Evolutionary conservation across 2,329 filamentous ascomycete species (phyloP).

Genomic region (Diatrype stigma): DNA sequence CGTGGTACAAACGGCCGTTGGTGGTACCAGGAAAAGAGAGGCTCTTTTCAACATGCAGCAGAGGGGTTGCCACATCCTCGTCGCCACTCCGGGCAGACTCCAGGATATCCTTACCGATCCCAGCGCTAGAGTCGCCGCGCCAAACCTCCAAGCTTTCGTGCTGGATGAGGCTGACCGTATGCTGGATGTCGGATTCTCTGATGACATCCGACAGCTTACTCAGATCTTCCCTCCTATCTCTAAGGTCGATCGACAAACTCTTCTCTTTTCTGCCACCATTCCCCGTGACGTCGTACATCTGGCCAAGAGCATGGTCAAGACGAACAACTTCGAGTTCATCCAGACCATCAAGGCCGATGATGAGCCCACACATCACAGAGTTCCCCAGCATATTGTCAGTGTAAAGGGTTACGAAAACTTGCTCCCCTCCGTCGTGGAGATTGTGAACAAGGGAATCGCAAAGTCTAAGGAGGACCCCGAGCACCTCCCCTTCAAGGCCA

Average conservation of each 20-base stretch:
- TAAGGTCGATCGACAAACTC: constrained; percentile 73
- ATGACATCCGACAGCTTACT: constrained; percentile 61
- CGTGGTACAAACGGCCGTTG: constrained; percentile 72
- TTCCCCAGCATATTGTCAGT: constrained; percentile 74
- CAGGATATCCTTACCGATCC: constrained; percentile 73
- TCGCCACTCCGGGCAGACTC: constrained; percentile 86
- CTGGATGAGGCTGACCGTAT: constrained; percentile 98
- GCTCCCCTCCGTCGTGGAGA: constrained; percentile 72
- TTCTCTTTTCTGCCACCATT: constrained; percentile 94
- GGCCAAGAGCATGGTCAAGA: constrained; percentile 73
- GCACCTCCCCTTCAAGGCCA: constrained; percentile 80
- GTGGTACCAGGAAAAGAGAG: constrained; percentile 73
- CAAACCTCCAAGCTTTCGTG: constrained; percentile 84
- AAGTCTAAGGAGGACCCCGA: constrained; percentile 35
- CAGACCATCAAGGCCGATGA: constrained; percentile 84
- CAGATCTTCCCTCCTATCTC: constrained; percentile 57
- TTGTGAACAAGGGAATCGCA: constrained; percentile 59
- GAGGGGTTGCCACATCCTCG: constrained; percentile 80
- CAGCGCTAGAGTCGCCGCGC: constrained; percentile 61
- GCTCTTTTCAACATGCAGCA: constrained; percentile 65
- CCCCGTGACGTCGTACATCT: constrained; percentile 77
- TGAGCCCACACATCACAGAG: constrained; percentile 74
- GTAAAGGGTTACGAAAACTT: constrained; percentile 69
- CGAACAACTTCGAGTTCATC: constrained; percentile 77
- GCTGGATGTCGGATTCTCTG: constrained; percentile 86